These are phyloP conservation scores for Penicillium bovifimosum DNA, from an alignment of 495 filamentous ascomycete species.

Conservation along the genomic window DNA sequence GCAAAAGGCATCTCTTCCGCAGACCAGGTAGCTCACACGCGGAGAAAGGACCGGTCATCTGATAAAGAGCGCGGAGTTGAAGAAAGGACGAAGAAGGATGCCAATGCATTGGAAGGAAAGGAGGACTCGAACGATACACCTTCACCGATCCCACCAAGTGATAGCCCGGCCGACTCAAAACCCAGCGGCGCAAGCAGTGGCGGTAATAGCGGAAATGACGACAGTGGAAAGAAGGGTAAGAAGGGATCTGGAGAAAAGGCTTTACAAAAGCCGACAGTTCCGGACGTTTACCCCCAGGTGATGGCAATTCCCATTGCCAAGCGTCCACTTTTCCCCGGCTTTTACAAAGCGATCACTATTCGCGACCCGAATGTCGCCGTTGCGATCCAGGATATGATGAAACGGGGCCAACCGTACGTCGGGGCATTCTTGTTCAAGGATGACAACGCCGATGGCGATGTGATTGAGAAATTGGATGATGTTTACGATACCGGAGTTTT, in stretches of 20 bases:
- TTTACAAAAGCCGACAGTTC: conserved; percentile 78
- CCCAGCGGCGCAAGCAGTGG: conserved; percentile 44
- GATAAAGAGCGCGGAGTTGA: conserved; percentile 39
- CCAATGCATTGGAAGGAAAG: conserved; percentile 33
- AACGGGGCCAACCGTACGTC: conserved; percentile 96
- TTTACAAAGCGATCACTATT: conserved; percentile 98
- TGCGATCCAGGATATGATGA: conserved; percentile 94
- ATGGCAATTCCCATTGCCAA: conserved; percentile 98
- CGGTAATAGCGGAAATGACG: conserved; percentile 45
- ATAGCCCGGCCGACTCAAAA: conserved; percentile 40
- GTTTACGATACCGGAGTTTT: conserved; percentile 96
- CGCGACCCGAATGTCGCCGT: conserved; percentile 80
- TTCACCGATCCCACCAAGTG: conserved; percentile 43
- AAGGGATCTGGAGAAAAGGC: conserved; percentile 64
- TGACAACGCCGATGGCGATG: conserved; percentile 84
- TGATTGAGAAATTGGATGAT: conserved; percentile 79
- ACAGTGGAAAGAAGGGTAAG: conserved; percentile 53
- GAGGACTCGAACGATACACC: conserved; percentile 39
- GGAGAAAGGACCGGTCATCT: conserved; percentile 36
- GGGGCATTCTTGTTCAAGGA: conserved; percentile 97
- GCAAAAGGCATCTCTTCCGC: conserved; percentile 26
- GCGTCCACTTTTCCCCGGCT: conserved; percentile 91
- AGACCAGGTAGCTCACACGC: conserved; percentile 26
- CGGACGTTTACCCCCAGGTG: conserved; percentile 95
- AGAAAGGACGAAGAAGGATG: conserved; percentile 40